Percentiles rank a stretch among this genome's conserved stretches.
Conservation (phyloP, 1,284 basidiomycete species). For the Ustilago cynodontis region DNA sequence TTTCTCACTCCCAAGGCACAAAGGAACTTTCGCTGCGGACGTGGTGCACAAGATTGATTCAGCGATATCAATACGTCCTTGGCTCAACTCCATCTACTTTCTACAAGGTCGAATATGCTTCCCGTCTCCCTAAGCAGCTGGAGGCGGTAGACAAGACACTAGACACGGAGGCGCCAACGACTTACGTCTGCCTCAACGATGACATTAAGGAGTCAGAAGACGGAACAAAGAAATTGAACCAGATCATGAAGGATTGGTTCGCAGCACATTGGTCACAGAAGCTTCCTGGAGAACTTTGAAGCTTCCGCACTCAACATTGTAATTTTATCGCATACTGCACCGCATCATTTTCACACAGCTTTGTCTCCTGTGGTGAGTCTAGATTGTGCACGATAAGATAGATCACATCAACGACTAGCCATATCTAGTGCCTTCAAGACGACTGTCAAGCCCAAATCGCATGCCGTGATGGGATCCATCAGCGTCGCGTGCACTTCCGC, state of each 20-base stretch:
- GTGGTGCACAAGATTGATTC: slow-evolving; percentile 44
- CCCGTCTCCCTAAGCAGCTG: slow-evolving; percentile 27
- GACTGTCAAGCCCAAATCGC: slow-evolving; percentile 57
- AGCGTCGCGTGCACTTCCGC: slow-evolving; percentile 59
- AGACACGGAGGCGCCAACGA: slow-evolving; percentile 13
- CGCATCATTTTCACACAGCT: neutral
- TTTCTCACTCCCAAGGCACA: neutral
- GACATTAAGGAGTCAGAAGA: slow-evolving; percentile 42
- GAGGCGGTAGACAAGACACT: slow-evolving; percentile 29
- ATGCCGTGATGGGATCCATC: slow-evolving; percentile 53
- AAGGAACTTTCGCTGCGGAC: slow-evolving; percentile 22
- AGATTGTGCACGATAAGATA: neutral
- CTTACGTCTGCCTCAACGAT: slow-evolving; percentile 53
- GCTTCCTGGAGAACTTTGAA: slow-evolving; percentile 26
- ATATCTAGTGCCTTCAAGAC: slow-evolving; percentile 59
- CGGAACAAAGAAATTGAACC: slow-evolving; percentile 33
- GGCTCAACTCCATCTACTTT: slow-evolving; percentile 45
- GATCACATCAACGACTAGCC: slow-evolving; percentile 38
- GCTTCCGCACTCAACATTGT: neutral
- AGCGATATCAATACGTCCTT: slow-evolving; percentile 42
- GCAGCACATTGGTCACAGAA: slow-evolving; percentile 19
- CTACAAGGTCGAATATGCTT: slow-evolving; percentile 48
- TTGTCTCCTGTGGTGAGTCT: neutral
- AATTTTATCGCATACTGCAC: neutral
- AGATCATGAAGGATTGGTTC: slow-evolving; percentile 47